phyloP scores from a whole-genome alignment of 1,284 basidiomycete species.

The Marasmius fiardii region DNA sequence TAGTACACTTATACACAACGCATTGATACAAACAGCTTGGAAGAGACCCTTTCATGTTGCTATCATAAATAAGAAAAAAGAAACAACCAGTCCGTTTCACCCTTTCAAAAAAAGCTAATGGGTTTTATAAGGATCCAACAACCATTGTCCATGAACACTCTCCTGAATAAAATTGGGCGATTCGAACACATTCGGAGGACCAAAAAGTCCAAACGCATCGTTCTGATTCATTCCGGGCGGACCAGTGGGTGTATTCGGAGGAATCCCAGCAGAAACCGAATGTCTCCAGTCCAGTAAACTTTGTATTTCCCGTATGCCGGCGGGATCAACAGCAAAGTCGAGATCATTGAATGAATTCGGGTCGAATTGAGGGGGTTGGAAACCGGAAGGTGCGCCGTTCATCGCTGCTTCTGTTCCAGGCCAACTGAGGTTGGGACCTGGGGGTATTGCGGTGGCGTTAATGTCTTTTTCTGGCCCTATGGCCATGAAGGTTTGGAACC shows the following conservation, averaged over 20 bases:
- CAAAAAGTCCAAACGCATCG: not conserved
- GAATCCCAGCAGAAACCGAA: not conserved
- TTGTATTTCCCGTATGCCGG: not conserved
- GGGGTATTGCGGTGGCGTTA: not conserved
- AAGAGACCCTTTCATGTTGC: too few species aligned
- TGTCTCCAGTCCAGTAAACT: not conserved
- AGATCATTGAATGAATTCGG: slow-evolving; percentile 1
- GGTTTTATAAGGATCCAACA: not conserved
- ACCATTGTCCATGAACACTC: slow-evolving; percentile 5
- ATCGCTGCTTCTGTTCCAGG: not conserved
- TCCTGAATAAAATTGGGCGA: slow-evolving; percentile 20
- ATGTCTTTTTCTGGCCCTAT: not conserved
- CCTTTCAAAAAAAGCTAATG: not conserved
- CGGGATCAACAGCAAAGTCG: not conserved
- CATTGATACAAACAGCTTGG: too few species aligned
- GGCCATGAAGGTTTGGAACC: slow-evolving; percentile 2
- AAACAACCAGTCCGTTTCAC: not conserved
- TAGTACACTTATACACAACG: too few species aligned
- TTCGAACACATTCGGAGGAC: slow-evolving; percentile 17
- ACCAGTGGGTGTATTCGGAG: not conserved
- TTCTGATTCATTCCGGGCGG: not conserved
- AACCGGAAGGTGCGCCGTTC: not conserved
- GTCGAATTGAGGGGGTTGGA: not conserved
- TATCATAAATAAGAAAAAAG: too few species aligned
- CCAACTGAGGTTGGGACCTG: not conserved